phyloP scores from a whole-genome alignment of 106 monocot species.

The Chionographis japonica region DNA sequence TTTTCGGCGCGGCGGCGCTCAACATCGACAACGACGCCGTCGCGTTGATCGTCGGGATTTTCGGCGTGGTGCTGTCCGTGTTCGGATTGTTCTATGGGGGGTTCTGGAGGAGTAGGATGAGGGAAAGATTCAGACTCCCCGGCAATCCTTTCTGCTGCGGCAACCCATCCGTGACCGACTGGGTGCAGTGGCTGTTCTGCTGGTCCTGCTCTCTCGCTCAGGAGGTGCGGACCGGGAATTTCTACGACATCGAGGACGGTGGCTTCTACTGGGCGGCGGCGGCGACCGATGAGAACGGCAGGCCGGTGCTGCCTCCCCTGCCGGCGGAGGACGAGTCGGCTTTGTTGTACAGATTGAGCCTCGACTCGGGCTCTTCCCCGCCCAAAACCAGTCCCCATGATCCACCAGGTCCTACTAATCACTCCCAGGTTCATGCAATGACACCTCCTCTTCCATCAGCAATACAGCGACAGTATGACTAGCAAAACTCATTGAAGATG shows the following conservation, averaged over 20 bases:
- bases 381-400: no score
- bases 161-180: slow-evolving; percentile 27
- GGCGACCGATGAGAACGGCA: no score
- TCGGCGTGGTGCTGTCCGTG: slow-evolving; percentile 35
- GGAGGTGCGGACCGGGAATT: slow-evolving; percentile 38
- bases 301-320: no score
- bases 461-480: no score
- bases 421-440: no score
- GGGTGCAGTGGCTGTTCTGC: slow-evolving; percentile 42
- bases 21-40: slow-evolving; percentile 33
- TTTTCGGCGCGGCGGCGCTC: slow-evolving; percentile 35
- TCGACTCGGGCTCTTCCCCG: no score
- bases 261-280: background rate
- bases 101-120: slow-evolving; percentile 52
- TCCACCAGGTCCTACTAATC: no score
- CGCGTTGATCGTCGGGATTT: slow-evolving; percentile 18
- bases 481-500: no score
- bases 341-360: no score
- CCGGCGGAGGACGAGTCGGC: no score
- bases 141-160: slow-evolving; percentile 30
- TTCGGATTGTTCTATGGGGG: slow-evolving; percentile 49
- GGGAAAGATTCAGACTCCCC: slow-evolving; percentile 44
- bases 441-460: no score
- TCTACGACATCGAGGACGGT: slow-evolving; percentile 32
- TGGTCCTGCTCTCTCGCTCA: slow-evolving; percentile 50